Conservation (phyloP, 2,329 filamentous ascomycete genomes). For the Teratosphaeriaceae sp. region DNA sequence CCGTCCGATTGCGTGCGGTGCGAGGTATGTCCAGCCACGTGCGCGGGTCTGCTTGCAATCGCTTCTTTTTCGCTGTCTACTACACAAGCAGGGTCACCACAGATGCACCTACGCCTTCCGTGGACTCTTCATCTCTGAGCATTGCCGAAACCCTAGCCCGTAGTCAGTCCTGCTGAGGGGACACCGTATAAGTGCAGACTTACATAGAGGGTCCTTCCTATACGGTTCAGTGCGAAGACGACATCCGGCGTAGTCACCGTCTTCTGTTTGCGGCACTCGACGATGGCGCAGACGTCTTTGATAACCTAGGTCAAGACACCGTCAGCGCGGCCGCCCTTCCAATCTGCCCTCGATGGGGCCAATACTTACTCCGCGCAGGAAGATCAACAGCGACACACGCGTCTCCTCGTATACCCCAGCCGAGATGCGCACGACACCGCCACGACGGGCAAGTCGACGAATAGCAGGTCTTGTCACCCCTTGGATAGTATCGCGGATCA, state of each 20-base stretch:
- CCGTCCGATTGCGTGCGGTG: no score
- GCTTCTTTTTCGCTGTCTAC: no score
- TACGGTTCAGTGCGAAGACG: conserved; percentile 48
- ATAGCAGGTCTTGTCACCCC: conserved; percentile 73
- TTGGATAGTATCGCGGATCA: conserved; percentile 97
- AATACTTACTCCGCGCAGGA: conserved; percentile 52
- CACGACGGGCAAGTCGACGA: conserved; percentile 67
- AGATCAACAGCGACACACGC: conserved; percentile 47
- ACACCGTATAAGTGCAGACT: no score
- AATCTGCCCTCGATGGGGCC: conserved; percentile 21
- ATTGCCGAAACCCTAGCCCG: no score
- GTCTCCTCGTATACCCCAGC: conserved; percentile 57
- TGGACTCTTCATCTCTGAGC: no score
- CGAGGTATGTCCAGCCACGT: no score
- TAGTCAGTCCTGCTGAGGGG: no score
- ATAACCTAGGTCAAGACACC: conserved; percentile 13
- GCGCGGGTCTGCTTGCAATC: no score
- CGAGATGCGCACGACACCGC: conserved; percentile 70
- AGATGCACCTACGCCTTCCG: no score
- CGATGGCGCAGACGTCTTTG: conserved; percentile 19
- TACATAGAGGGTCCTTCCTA: conserved; percentile 14
- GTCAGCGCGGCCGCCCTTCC: background rate
- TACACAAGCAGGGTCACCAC: no score
- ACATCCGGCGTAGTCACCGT: conserved; percentile 59
- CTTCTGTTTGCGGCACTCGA: conserved; percentile 51